Evolutionary conservation across 2,329 filamentous ascomycete species (phyloP).

Genomic region (Fusarium siculi): DNA sequence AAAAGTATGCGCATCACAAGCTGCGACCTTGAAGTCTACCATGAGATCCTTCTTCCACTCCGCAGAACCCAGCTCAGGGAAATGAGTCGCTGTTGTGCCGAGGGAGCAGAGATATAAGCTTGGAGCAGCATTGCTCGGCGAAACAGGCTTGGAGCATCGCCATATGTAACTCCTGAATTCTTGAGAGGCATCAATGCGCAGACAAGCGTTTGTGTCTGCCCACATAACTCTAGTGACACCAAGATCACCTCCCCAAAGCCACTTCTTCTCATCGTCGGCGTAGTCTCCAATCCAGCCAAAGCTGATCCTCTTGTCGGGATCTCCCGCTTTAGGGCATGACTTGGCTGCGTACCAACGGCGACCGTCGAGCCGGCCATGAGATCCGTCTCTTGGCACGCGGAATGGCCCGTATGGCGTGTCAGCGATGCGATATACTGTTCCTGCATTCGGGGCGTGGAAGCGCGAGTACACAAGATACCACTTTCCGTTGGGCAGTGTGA

Average conservation of each 20-base stretch:
- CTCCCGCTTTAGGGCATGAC: conserved; percentile 47
- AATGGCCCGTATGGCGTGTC: conserved; percentile 50
- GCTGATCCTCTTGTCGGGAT: conserved; percentile 45
- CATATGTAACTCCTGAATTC: conserved; percentile 37
- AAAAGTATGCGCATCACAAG: conserved; percentile 44
- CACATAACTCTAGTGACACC: conserved; percentile 47
- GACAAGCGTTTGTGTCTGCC: conserved; percentile 41
- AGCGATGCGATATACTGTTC: conserved; percentile 51
- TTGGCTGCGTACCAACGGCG: conserved; percentile 52
- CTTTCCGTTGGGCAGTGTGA: conserved; percentile 48
- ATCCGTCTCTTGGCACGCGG: conserved; percentile 49
- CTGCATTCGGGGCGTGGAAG: conserved; percentile 49
- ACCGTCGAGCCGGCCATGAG: conserved; percentile 49
- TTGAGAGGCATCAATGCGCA: conserved; percentile 41
- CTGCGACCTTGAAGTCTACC: conserved; percentile 39
- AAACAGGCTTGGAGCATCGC: conserved; percentile 29
- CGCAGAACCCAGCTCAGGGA: conserved; percentile 36
- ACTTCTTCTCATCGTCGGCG: conserved; percentile 48
- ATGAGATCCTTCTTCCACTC: conserved; percentile 35
- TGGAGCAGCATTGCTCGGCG: conserved; percentile 37
- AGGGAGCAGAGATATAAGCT: conserved; percentile 42
- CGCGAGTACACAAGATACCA: conserved; percentile 51
- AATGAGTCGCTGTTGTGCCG: conserved; percentile 40
- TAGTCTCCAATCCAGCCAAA: conserved; percentile 52
- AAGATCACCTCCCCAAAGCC: conserved; percentile 52